phyloP scores from a whole-genome alignment of 352 stramenopile genomes.

The Phytophthora sojae region DNA sequence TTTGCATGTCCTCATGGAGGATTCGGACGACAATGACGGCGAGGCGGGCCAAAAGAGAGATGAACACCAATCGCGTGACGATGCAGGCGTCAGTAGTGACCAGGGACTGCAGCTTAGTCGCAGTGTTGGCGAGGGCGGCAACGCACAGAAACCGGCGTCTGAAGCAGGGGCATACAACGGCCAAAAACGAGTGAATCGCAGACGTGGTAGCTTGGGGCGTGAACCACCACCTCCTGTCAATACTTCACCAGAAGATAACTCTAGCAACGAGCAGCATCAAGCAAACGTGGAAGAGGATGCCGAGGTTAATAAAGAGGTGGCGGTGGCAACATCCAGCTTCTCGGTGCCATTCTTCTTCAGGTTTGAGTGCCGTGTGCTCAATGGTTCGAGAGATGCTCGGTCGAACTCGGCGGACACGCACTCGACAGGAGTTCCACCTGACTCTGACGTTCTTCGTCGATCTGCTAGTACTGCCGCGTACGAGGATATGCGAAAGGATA shows the following conservation, averaged over 20 bases:
- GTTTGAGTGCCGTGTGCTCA: conserved; percentile 81
- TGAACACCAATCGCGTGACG: conserved; percentile 3
- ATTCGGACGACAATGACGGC: conserved; percentile 52
- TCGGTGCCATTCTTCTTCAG: conserved; percentile 88
- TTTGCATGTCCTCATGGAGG: conserved; percentile 71
- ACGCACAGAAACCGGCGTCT: not conserved
- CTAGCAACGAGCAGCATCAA: conserved; percentile 43
- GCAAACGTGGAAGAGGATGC: conserved; percentile 70
- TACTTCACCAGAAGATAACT: conserved; percentile 34
- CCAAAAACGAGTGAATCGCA: conserved; percentile 20
- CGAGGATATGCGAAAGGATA: conserved; percentile 45
- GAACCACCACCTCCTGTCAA: conserved; percentile 40
- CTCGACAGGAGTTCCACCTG: conserved; percentile 5
- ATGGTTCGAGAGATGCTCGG: conserved; percentile 32
- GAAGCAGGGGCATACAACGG: conserved; percentile 11
- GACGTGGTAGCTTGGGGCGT: conserved; percentile 29
- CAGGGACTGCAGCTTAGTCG: conserved; percentile 5
- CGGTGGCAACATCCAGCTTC: conserved; percentile 82
- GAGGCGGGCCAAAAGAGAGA: conserved; percentile 21
- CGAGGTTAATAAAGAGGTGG: conserved; percentile 87
- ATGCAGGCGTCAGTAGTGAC: conserved; percentile 1
- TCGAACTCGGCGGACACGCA: conserved; percentile 31
- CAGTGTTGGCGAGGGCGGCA: conserved; percentile 13
- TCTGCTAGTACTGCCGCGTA: conserved; percentile 68
- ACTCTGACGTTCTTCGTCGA: conserved; percentile 37